Base-by-base conservation (phyloP, 495 filamentous ascomycete genomes). In the Aspergillus sclerotiicarbonarius region DNA sequence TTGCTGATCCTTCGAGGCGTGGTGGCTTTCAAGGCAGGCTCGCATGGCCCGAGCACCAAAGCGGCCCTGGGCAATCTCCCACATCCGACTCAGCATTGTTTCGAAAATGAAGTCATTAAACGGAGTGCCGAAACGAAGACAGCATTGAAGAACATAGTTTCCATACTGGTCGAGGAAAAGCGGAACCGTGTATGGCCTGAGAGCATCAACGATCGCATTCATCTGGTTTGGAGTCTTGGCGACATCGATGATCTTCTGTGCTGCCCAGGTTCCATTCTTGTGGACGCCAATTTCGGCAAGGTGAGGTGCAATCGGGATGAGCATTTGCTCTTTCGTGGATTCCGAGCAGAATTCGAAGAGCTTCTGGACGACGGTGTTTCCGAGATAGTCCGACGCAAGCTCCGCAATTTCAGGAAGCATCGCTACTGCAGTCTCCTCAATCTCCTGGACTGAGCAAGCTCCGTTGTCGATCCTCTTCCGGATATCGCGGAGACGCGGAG, bases 361-460 rank as follows among this genome's bases (percentile, higher is more conserved):
- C 73, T 98, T 98, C 72, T 98, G 94, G 21, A 98, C 94, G n/a
- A 98, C 94, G 0, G 94, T 98, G 72, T 98, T 98, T 62, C 94
- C 94, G 53, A 98, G 83, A 63, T 98, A 98, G 67, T 98, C 94
- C 9, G 91, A 92, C 18, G 94, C 80, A 16, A 98, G 81, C 71
- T 98, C 94, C 12, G 93, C 91, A 66, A 98, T 92, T 74, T 98
- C 94, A 29, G 91, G 90, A 15, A 98, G 82, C 95, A 98, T 98
- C 31, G 86, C 87, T 25, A 87, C 76, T 32, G 94, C 95, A 64
- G 92, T 95, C 58, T 87, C 87, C 69, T 98, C 94, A 61, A 98
- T 92, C 69, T 98, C 94, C 12, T 86, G 80, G 46, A 87, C 82
- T 2, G 88, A 89, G 66, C 91, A 88, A 41, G 89, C 88, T 56